Base-by-base conservation (phyloP, 768 basidiomycete genomes). In the Russula olivacea region DNA sequence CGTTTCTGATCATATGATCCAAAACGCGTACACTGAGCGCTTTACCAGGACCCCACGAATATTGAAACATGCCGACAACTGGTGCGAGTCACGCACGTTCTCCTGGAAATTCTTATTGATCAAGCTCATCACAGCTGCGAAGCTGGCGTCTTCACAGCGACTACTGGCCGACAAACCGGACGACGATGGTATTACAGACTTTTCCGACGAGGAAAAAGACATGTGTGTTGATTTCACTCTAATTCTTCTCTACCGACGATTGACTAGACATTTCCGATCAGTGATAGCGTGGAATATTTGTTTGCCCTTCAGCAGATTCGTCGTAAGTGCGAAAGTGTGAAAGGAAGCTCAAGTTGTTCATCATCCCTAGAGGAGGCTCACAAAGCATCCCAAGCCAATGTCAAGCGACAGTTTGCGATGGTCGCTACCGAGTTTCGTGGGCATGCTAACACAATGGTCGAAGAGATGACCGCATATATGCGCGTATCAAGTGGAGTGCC, bases 381-480 rank as follows among this genome's bases (percentile, higher is more conserved):
- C 19, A 47, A 49, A 49, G 32, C 48, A 12, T 55, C 58, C 23
- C 58, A 40, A n/a, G 45, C 15, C 19, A 51, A 43, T 38, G 58
- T 58, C 23, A 61, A 62, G 36, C 57, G 65, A 17, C 56, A 66
- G n/a, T 51, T 68, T 53, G 28, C 30, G 6, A 32, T 53, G 4
- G 2, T 54, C 15, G 49, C 53, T 59, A 19, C 53, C 12, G 60
- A 63, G 47, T 54, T 56, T 48, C 65, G 65, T 36, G 61, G 55
- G 11, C 61, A 66, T 23, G 58, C 55, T 3, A 43, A 36, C 3
- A 51, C 38, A 14, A 43, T 68, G 48, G 61, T 61, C 4, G 53
- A 59, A n/a, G 65, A 55, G 28, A 63, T 50, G 59, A 58, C 51
- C 23, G 59, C 61, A 63, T 68, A 68, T 59, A 66, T 68, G 67